Evolutionary conservation across 148 eudicot genomes (phyloP).

Genomic region (Dianthus caryophyllus): DNA sequence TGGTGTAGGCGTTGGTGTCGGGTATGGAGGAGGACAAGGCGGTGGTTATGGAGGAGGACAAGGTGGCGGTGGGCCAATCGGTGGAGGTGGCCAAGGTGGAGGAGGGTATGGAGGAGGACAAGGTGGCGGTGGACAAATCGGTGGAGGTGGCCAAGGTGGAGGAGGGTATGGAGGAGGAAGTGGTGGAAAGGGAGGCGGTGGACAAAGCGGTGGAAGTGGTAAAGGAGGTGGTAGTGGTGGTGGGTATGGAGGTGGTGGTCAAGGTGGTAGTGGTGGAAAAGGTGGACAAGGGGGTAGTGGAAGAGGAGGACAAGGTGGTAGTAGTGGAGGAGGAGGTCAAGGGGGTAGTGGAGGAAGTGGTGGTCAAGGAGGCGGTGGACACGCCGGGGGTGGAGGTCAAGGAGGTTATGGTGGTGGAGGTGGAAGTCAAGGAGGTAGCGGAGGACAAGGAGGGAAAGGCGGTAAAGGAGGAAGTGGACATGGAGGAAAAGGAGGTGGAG

Average conservation of each 20-base stretch:
- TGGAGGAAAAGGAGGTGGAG: conserved; percentile 1
- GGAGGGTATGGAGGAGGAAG: too few relatives aligned
- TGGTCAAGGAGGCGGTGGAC: not conserved
- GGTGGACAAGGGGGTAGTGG: too few relatives aligned
- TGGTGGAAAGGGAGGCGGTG: conserved; percentile 6
- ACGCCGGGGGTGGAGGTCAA: not conserved
- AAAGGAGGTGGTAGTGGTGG: not conserved
- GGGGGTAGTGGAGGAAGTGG: too few relatives aligned
- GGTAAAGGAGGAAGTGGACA: conserved; percentile 12
- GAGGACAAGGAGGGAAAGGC: conserved; percentile 1
- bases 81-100: not conserved
- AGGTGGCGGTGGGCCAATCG: not conserved
- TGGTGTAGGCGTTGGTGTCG: not conserved
- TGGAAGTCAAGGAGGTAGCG: too few relatives aligned
- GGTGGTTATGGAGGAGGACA: not conserved
- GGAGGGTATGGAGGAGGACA: not conserved
- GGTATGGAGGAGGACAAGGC: not conserved
- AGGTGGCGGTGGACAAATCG: not conserved
- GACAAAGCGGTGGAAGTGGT: not conserved
- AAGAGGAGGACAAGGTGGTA: too few relatives aligned
- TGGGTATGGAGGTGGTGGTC: not conserved
- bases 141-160: too few relatives aligned
- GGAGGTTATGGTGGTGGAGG: not conserved
- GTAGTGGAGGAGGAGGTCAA: not conserved
- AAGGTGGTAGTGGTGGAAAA: not conserved